Base-by-base conservation (phyloP, 2,329 filamentous ascomycete genomes). In the Spiromastix sp. region DNA sequence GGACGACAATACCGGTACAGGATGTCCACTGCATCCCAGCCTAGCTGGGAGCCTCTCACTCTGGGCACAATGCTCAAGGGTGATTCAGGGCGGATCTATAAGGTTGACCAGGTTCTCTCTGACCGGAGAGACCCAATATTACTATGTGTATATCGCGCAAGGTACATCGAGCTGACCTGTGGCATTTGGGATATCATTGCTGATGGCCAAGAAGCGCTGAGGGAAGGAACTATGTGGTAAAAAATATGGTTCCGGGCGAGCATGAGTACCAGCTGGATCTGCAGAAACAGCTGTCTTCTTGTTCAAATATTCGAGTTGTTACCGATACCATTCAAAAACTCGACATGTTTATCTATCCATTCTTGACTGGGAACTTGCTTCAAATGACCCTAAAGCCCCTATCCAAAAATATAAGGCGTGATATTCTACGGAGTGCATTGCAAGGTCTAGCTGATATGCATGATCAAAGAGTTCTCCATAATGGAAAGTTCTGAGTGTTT, bases 401-500 rank as follows among this genome's bases (percentile, higher is more conserved):
- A 17, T 43, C 44, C 9, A 26, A 27, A 34, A 17, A 38, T 5
- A 40, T 29, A 5, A 45, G 42, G 30, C 33, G 29, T 5, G 12
- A 32, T 16, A 44, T 49, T 26, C 44, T 49, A 10, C 39, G 38
- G 32, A 36, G 26, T 18, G 45, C 42, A 42, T 29, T 51, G 34
- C 31, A 31, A 42, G 56, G 57, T 1, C 42, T 60, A 5, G 51
- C 43, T 27, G 48, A 55, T 39, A 47, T 61, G 21, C 56, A 60
- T 41, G 48, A 54, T 17, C 44, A 41, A 31, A 34, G 49, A 8
- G 54, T 60, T 24, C 30, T 58, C 7, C 54, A 61, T 38, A 57
- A 47, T 19, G 50, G 54, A 45, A 42, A 42, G 45, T 42, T 35
- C n/a, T 36, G 16, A 29, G 30, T 26, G 2, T 10, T 30, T 37